These are phyloP conservation scores for Colletotrichum sp. DNA, from an alignment of 2,329 filamentous ascomycete genomes.

Conservation along the genomic window DNA sequence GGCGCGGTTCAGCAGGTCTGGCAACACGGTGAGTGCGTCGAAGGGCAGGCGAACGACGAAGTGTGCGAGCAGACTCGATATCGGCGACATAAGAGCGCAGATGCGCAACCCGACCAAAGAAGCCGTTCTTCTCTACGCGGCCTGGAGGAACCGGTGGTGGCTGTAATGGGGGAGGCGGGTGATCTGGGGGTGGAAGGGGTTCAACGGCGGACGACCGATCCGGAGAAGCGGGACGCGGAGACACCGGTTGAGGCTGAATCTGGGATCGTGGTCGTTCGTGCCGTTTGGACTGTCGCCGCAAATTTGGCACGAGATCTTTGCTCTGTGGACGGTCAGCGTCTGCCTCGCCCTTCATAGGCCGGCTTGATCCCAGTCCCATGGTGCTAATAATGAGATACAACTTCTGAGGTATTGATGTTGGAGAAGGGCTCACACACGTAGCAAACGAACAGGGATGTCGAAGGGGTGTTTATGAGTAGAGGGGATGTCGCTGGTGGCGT, in stretches of 20 bases:
- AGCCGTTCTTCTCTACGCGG: neutral
- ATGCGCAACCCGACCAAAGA: neutral
- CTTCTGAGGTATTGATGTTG: neutral
- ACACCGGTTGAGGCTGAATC: neutral
- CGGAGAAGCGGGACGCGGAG: neutral
- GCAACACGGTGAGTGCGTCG: neutral
- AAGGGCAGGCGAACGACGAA: neutral
- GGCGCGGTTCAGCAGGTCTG: neutral
- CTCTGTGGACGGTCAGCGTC: neutral
- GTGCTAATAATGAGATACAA: neutral
- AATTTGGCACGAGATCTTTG: neutral
- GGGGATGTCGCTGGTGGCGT: neutral
- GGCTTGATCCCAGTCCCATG: neutral
- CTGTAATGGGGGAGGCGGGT: neutral
- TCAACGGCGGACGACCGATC: neutral
- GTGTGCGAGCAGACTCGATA: neutral
- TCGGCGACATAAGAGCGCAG: neutral
- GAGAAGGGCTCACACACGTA: neutral
- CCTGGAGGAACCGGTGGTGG: neutral
- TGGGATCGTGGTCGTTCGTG: neutral
- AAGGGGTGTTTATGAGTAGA: neutral
- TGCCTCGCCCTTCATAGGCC: neutral
- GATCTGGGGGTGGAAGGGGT: neutral
- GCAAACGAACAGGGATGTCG: neutral
- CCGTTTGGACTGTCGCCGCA: neutral